Percentiles rank a stretch among this genome's conserved stretches.
Evolutionary conservation across 148 eudicot species (phyloP).

Genomic region (Chenopodium suecicum): DNA sequence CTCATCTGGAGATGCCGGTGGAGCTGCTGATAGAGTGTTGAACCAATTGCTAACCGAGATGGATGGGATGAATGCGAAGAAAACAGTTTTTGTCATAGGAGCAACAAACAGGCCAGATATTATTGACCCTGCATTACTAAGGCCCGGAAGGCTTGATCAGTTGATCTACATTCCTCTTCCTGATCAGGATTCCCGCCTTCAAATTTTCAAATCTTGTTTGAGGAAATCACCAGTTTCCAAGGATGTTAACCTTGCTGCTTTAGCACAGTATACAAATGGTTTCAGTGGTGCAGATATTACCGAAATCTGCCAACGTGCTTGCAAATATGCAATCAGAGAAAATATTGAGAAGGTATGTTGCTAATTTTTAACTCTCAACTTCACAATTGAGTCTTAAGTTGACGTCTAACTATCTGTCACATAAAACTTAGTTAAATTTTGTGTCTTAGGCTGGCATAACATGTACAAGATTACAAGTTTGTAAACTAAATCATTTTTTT

Average conservation of each 20-base stretch:
- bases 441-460: not conserved
- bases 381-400: no score
- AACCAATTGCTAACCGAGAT: conserved; percentile 73
- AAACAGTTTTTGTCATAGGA: conserved; percentile 69
- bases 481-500: not conserved
- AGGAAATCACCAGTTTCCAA: conserved; percentile 68
- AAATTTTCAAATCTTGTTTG: conserved; percentile 63
- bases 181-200: conserved; percentile 56
- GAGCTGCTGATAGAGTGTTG: conserved; percentile 78
- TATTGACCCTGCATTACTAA: conserved; percentile 65
- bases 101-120: conserved; percentile 86
- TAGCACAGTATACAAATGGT: conserved; percentile 70
- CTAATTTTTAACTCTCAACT: no score
- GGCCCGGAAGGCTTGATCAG: conserved; percentile 81
- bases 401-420: no score
- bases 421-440: not conserved
- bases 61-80: conserved; percentile 84
- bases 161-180: conserved; percentile 80
- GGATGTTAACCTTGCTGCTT: conserved; percentile 34
- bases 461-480: not conserved
- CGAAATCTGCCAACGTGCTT: conserved; percentile 76
- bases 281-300: conserved; percentile 83
- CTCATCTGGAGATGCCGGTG: conserved; percentile 70
- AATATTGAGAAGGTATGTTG: conserved; percentile 65
- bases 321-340: conserved; percentile 78